Base-by-base conservation (phyloP, 352 stramenopile species). In the Pythium periplocum region DNA sequence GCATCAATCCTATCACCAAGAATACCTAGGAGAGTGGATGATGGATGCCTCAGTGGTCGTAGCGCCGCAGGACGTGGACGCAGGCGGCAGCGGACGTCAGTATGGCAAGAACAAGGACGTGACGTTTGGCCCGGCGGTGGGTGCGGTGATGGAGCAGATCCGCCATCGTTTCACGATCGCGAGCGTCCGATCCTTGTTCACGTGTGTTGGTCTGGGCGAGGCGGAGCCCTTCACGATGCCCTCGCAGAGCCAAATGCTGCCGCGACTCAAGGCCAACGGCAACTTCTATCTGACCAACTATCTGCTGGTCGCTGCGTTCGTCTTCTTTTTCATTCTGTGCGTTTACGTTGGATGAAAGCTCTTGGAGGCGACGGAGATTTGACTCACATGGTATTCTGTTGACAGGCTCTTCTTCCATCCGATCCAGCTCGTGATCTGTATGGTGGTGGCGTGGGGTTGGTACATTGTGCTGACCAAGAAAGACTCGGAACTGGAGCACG, bases 231-330 rank as follows among this genome's bases (percentile, higher is more conserved):
- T 89, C 64, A 82, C 66, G 9, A 8, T 86, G 50, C 78, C 78
- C 8, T 61, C 67, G 30, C 68, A 78, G 53, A 59, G 68, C 12
- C 68, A 79, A 47, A 71, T 76, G 50, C 31, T 78, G 40, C 35
- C 53, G 59, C 78, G 78, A n/a, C 68, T 91, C 56, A 77, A 75
- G 56, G 77, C 66, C 33, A 91, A 91, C 71, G 65, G 64, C 52
- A 71, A 72, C 59, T 91, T 75, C 59, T 91, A 87, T 49, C 53
- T 88, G 53, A 80, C 74, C 62, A 91, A 91, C 60, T 91, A 91
- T 49, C 26, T 91, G 51, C 62, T 88, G 34, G 53, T 82, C 45
- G 75, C 72, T 26, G 68, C 67, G 48, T 61, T 66, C 30, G 61
- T 87, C 46, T 85, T 89, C 56, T 75, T 69, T 56, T 87, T 86